These are phyloP conservation scores for Coemansia sp. DNA, from an alignment of 192 early-diverging fungal species.

Conservation along the genomic window DNA sequence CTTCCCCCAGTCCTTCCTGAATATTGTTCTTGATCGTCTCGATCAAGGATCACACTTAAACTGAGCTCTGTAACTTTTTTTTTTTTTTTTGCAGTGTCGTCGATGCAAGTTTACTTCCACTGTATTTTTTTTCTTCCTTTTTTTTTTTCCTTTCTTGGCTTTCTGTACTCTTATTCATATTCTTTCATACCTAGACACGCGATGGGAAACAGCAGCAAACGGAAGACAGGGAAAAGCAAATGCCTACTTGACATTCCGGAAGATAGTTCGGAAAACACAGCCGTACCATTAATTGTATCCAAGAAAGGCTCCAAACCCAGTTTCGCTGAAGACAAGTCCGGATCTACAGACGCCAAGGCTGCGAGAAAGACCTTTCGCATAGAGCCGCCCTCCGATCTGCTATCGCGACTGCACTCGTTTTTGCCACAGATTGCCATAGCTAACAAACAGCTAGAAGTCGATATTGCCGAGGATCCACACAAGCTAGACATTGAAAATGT, in stretches of 20 bases:
- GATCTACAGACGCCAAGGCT: neutral
- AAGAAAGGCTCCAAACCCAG: neutral
- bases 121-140: neutral
- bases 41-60: neutral
- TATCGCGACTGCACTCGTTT: constrained; percentile 46
- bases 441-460: constrained; percentile 39
- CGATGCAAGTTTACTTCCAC: neutral
- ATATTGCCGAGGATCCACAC: constrained; percentile 29
- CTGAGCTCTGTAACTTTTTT: neutral
- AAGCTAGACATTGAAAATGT: constrained; percentile 54
- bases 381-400: constrained; percentile 41
- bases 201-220: neutral
- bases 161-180: neutral
- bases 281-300: neutral
- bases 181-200: neutral
- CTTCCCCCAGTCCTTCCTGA: neutral
- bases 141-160: constrained; percentile 1
- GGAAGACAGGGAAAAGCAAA: constrained; percentile 1
- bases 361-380: constrained; percentile 43
- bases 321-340: neutral
- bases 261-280: neutral
- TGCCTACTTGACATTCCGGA: constrained; percentile 26
- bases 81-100: constrained; percentile 6
- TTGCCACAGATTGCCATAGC: constrained; percentile 55
- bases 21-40: neutral